Conservation (phyloP, 768 basidiomycete genomes). For the Leccinum olivaceopallidum region DNA sequence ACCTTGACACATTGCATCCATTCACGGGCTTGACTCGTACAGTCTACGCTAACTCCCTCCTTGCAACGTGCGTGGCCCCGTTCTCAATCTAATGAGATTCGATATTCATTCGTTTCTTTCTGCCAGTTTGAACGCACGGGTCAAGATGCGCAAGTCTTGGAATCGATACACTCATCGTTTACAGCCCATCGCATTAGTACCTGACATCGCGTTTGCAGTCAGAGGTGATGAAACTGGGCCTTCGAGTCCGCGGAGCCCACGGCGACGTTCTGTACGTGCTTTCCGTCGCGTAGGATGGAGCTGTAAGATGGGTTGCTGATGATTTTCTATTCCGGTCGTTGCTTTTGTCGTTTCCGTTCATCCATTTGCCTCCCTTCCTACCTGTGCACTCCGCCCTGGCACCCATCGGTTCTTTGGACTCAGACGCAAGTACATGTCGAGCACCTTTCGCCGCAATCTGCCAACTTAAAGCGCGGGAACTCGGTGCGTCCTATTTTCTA, state of each 20-base stretch:
- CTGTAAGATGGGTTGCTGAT: not conserved
- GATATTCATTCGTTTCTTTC: slow-evolving; percentile 12
- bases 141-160: slow-evolving; percentile 7
- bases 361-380: not conserved
- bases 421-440: not conserved
- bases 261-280: slow-evolving; percentile 3
- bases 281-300: not conserved
- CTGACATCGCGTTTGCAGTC: not conserved
- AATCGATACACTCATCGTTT: not conserved
- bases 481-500: slow-evolving; percentile 14
- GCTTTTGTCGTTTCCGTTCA: not conserved
- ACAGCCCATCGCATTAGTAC: slow-evolving; percentile 7
- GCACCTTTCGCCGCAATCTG: not conserved
- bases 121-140: slow-evolving; percentile 25
- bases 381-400: not conserved
- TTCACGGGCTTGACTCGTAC: not conserved
- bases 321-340: not conserved
- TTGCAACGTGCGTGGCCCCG: slow-evolving; percentile 22
- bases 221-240: not conserved
- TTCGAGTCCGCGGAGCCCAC: not conserved
- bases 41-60: slow-evolving; percentile 30
- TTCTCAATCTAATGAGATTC: not conserved
- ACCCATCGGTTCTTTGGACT: not conserved
- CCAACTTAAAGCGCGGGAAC: not conserved
- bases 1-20: not conserved